Evolutionary conservation across 768 basidiomycete species (phyloP).

Genomic region (Lactarius sanguifluus): DNA sequence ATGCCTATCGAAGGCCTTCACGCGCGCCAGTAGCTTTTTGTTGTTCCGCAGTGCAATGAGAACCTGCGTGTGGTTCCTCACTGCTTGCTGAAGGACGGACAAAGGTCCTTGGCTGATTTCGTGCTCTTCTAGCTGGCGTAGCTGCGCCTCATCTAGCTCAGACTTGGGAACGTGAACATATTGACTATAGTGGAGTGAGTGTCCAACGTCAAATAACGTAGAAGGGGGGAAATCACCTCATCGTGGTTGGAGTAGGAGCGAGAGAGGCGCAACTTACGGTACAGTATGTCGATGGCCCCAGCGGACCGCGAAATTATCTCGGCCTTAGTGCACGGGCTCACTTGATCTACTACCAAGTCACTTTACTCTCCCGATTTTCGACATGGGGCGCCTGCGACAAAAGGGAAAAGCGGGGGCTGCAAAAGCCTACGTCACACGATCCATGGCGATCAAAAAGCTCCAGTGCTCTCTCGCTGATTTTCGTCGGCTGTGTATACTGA

Average conservation of each 20-base stretch:
- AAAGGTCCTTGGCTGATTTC: conserved; percentile 98
- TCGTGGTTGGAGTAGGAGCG: conserved; percentile 13
- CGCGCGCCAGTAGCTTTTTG: conserved; percentile 93
- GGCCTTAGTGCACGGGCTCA: not conserved
- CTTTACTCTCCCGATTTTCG: not conserved
- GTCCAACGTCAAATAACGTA: not conserved
- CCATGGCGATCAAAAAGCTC: conserved; percentile 88
- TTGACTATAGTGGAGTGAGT: conserved; percentile 58
- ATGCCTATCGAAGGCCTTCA: conserved; percentile 98
- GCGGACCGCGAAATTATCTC: conserved; percentile 9
- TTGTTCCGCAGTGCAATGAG: conserved; percentile 97
- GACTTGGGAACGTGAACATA: conserved; percentile 96
- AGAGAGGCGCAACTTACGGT: not conserved
- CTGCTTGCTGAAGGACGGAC: conserved; percentile 94
- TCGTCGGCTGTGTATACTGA: conserved; percentile 92
- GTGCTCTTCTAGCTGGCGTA: conserved; percentile 95
- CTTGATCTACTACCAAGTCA: not conserved
- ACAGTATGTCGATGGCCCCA: not conserved
- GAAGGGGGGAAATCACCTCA: conserved; percentile 24
- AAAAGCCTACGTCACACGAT: conserved; percentile 89
- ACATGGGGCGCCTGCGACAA: conserved; percentile 74
- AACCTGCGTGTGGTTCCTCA: conserved; percentile 96
- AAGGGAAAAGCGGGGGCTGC: conserved; percentile 92
- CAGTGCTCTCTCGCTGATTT: conserved; percentile 98
- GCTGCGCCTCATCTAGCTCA: conserved; percentile 95